phyloP scores from a whole-genome alignment of 345 rosid species.

The Sisymbrium altissimum region DNA sequence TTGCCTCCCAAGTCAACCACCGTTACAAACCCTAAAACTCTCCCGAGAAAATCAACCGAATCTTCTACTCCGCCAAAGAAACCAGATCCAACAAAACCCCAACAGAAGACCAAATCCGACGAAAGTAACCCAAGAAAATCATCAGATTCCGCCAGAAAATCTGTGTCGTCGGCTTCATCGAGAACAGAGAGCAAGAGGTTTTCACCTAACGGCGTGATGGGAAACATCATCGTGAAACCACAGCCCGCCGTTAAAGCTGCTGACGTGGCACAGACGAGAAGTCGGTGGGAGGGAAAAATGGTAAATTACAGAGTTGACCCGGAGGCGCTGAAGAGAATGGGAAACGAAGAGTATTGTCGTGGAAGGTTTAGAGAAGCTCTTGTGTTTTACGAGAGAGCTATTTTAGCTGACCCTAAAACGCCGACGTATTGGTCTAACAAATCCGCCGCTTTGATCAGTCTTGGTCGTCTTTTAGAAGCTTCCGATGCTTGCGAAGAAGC shows the following conservation, averaged over 20 bases:
- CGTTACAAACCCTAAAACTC: conserved; percentile 30
- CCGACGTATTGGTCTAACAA: conserved; percentile 73
- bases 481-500: conserved; percentile 73
- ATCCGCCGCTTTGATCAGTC: conserved; percentile 81
- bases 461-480: conserved; percentile 76
- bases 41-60: conserved; percentile 21
- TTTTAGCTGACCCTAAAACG: conserved; percentile 57
- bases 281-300: conserved; percentile 20
- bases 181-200: conserved; percentile 31
- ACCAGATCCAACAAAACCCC: conserved; percentile 24
- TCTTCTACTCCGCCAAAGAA: conserved; percentile 17
- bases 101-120: conserved; percentile 11
- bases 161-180: conserved; percentile 40
- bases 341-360: conserved; percentile 74
- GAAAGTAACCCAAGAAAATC: conserved; percentile 30
- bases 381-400: conserved; percentile 67
- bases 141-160: conserved; percentile 40
- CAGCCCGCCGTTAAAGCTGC: conserved; percentile 25
- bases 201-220: conserved; percentile 49
- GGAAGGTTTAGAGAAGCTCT: conserved; percentile 77
- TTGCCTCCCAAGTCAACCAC: conserved; percentile 31
- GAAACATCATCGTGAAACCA: conserved; percentile 63
- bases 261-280: conserved; percentile 28
- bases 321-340: conserved; percentile 61
- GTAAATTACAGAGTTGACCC: conserved; percentile 44